Evolutionary conservation across 2,329 filamentous ascomycete genomes (phyloP).

Genomic region (Graphilbum fragrans): DNA sequence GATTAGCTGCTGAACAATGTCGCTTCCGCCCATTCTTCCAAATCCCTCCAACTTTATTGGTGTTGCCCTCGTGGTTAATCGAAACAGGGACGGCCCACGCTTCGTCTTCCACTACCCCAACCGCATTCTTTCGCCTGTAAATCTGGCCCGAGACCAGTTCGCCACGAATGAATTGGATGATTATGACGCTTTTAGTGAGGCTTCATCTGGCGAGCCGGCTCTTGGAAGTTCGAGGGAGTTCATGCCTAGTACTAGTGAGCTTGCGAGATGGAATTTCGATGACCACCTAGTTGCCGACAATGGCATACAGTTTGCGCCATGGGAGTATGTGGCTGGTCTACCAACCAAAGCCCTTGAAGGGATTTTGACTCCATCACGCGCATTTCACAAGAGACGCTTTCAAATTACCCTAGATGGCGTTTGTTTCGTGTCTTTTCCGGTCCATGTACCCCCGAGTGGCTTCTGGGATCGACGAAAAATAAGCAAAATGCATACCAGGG

Average conservation of each 20-base stretch:
- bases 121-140: slow-evolving; percentile 29
- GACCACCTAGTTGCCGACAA: slow-evolving; percentile 43
- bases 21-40: slow-evolving; percentile 31
- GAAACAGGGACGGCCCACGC: slow-evolving; percentile 65
- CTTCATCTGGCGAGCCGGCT: slow-evolving; percentile 24
- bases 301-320: slow-evolving; percentile 48
- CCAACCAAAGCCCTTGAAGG: slow-evolving; percentile 68
- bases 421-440: slow-evolving; percentile 70
- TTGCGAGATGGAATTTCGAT: slow-evolving; percentile 35
- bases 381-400: slow-evolving; percentile 72
- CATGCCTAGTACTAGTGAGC: slow-evolving; percentile 22
- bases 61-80: slow-evolving; percentile 61
- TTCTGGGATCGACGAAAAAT: slow-evolving; percentile 58
- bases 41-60: slow-evolving; percentile 49
- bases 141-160: slow-evolving; percentile 14
- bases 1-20: slow-evolving; percentile 21
- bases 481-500: slow-evolving; percentile 17
- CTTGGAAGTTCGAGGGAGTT: slow-evolving; percentile 17
- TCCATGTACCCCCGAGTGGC: slow-evolving; percentile 70
- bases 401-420: slow-evolving; percentile 72
- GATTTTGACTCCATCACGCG: slow-evolving; percentile 61
- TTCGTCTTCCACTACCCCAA: slow-evolving; percentile 85
- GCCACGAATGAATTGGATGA: slow-evolving; percentile 28
- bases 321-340: slow-evolving; percentile 64
- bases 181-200: slow-evolving; percentile 39